Percentiles rank a stretch among this genome's conserved stretches.
Conservation (phyloP, 1,284 basidiomycete species). For the Mycena sp. region DNA sequence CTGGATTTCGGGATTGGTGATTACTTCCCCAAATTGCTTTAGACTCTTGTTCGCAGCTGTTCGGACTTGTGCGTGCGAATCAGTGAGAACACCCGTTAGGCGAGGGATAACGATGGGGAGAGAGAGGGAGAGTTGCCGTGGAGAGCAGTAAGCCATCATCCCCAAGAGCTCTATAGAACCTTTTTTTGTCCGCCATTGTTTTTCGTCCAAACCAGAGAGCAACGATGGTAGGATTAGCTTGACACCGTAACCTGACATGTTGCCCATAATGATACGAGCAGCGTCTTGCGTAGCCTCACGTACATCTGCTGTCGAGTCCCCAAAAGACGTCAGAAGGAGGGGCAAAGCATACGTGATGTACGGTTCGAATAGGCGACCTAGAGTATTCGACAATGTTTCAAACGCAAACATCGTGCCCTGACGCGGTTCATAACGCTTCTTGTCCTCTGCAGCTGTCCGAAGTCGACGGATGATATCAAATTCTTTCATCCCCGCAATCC, state of each 20-base stretch:
- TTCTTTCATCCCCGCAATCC: conserved; percentile 88
- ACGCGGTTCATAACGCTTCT: conserved; percentile 86
- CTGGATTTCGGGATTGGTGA: conserved; percentile 95
- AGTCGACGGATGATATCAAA: conserved; percentile 84
- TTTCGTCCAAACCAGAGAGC: conserved; percentile 94
- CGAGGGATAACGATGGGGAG: conserved; percentile 97
- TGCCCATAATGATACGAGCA: conserved; percentile 94
- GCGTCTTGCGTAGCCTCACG: conserved; percentile 96
- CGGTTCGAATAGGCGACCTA: conserved; percentile 94
- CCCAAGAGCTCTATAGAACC: conserved; percentile 97
- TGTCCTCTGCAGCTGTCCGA: conserved; percentile 86
- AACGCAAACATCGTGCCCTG: conserved; percentile 97
- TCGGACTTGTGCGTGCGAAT: conserved; percentile 97
- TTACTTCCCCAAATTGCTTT: conserved; percentile 98
- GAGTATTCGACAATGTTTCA: conserved; percentile 88
- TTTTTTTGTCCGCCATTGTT: conserved; percentile 99
- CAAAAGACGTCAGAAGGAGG: conserved; percentile 88
- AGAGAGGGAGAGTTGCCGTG: conserved; percentile 93
- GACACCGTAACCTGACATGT: conserved; percentile 94
- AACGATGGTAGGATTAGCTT: conserved; percentile 95
- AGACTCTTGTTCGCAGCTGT: conserved; percentile 93
- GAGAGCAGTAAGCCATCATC: conserved; percentile 99
- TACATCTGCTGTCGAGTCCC: conserved; percentile 91
- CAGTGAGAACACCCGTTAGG: conserved; percentile 94
- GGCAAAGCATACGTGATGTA: conserved; percentile 92